phyloP scores from a whole-genome alignment of 495 filamentous ascomycete species.

The Xanthoparmelia taractica region DNA sequence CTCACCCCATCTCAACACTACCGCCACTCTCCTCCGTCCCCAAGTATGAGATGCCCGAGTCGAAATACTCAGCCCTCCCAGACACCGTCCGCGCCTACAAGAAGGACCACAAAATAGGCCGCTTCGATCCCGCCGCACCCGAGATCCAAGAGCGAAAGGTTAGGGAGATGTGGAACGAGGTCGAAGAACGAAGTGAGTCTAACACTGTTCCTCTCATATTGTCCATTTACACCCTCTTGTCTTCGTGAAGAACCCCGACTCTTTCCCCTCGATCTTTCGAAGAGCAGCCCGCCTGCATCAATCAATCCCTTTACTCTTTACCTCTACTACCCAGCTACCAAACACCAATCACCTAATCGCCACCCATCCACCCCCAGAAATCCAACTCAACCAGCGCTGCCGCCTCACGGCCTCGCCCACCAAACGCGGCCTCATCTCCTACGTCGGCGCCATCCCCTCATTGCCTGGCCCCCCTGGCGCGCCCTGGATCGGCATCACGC shows the following conservation, averaged over 20 bases:
- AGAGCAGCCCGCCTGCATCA: too few relatives aligned
- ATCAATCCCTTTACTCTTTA: too few relatives aligned
- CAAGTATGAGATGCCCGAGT: slow-evolving; percentile 75
- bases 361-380: slow-evolving; percentile 48
- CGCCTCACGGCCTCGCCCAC: slow-evolving; percentile 56
- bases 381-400: slow-evolving; percentile 57
- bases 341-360: slow-evolving; percentile 43
- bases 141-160: slow-evolving; percentile 60
- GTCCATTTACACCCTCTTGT: not conserved
- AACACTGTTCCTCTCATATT: too few relatives aligned
- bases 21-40: slow-evolving; percentile 65
- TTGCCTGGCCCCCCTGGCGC: slow-evolving; percentile 62
- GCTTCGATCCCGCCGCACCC: slow-evolving; percentile 82
- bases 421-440: slow-evolving; percentile 75
- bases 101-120: slow-evolving; percentile 79
- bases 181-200: slow-evolving; percentile 50
- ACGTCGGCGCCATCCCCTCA: slow-evolving; percentile 71
- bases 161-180: slow-evolving; percentile 54
- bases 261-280: not conserved
- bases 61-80: slow-evolving; percentile 72
- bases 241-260: not conserved
- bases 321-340: slow-evolving; percentile 53
- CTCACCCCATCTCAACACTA: slow-evolving; percentile 60
- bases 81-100: slow-evolving; percentile 94
- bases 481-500: slow-evolving; percentile 75